Base-by-base conservation (phyloP, 2,329 filamentous ascomycete species). In the Trichoderma afroharzianum region DNA sequence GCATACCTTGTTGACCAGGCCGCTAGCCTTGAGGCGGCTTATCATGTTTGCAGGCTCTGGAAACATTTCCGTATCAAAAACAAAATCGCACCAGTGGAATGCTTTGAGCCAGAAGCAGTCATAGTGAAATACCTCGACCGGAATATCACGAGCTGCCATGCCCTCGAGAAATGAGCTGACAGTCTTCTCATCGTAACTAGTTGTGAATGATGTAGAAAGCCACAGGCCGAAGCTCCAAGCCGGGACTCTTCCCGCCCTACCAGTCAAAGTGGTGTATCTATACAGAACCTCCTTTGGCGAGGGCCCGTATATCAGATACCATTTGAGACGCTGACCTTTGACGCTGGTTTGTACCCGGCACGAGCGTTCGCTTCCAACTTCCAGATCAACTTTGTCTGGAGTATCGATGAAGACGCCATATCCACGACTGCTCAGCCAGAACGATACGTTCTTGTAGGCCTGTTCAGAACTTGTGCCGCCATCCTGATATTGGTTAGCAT, bases 101-200 rank as follows among this genome's bases (percentile, higher is more conserved):
- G 88, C 90, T 73, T 90, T 90, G 85, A 93, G 90, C 91, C 91
- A 93, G 85, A 93, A 93, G 79, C 89, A 92, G 78, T 93, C 91
- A 74, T 91, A 93, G 79, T 93, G 92, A 80, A 93, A 93, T 3
- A 93, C 90, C 47, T 91, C 88, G 2, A 93, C 85, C 0, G 90
- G 88, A 18, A 91, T 91, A 59, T 88, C 86, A 2, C 90, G 86
- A 63, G 87, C 83, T 73, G 85, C 86, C 88, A 93, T 93, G 12
- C 90, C 90, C 75, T 92, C 87, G 26, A 93, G 85, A 79, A 93
- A 93, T 11, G 85, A 84, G 59, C 84, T 88, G 30, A 93, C 91
- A 0, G 91, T 93, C 24, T 85, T 79, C 79, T 93, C 91, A 73
- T 92, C 90, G 77, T 93, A 93, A 73, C 88, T 88, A 3, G 91